Base-by-base conservation (phyloP, 2,329 filamentous ascomycete species). In the Xylariaceae sp. region DNA sequence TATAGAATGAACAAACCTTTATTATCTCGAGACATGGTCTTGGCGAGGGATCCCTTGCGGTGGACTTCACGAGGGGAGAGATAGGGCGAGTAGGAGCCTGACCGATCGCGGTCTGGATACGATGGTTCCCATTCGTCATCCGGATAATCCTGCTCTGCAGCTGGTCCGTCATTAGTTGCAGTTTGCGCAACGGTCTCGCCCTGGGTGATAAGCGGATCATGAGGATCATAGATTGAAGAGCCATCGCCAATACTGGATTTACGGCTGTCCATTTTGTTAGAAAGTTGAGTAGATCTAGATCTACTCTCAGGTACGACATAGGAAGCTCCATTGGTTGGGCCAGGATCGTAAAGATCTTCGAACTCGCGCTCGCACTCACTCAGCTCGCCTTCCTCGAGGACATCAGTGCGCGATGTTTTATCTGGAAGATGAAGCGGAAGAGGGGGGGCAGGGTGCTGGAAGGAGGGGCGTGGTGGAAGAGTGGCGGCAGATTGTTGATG, bases 341-440 rank as follows among this genome's bases (percentile, higher is more conserved):
- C 66, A 8, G 80, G 77, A 53, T 83, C 80, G 61, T 85, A 84
- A 2, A 80, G 67, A 65, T 85, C 81, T 53, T 85, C 81, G 53
- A 81, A 78, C 66, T 88, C 85, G 15, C 79, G 82, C 66, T 93
- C 90, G 64, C 80, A 82, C 66, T 93, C 90, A 63, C 85, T 89
- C 35, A 94, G 72, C 71, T 95, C 90, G 13, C 88, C 89, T 67
- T 95, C 90, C 68, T 94, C 89, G 30, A 68, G 64, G 2, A 48
- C 48, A 23, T 60, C 61, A 17, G 58, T 61, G 3, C 60, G 37
- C 9, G 62, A 2, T 51, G 55, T 60, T 35, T 55, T 59, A 2
- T 51, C 48, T 1, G 60, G 2, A 9, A n/a, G n/a, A 51, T n/a
- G 39, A 4, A 56, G 49, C 34, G 50, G 49, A 15, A 57, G 44